A percentile compares a stretch with the other conserved stretches of the same genome.
These are phyloP conservation scores for Plasmodium vinckei DNA, from an alignment of 169 alveolate species.

Conservation along the genomic window DNA sequence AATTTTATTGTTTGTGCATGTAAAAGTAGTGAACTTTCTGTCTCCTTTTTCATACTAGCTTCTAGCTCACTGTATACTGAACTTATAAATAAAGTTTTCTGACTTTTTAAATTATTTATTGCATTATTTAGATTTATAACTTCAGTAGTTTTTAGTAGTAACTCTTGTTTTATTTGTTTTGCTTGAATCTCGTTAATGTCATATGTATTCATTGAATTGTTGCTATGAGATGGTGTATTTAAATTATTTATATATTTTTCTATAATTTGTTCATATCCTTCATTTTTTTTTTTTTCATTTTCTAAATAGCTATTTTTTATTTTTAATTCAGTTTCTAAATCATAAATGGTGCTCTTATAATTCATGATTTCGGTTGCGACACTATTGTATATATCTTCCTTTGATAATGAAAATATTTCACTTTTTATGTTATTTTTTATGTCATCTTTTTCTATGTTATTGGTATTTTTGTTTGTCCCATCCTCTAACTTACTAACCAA, in stretches of 20 bases:
- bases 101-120: slow-evolving; percentile 22
- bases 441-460: neutral
- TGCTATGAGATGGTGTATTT: neutral
- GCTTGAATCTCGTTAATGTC: slow-evolving; percentile 17
- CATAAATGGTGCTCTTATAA: slow-evolving; percentile 15
- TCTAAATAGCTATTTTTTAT: slow-evolving; percentile 8
- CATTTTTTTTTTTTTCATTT: slow-evolving; percentile 55
- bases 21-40: slow-evolving; percentile 19
- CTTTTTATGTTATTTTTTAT: neutral
- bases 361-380: slow-evolving; percentile 21
- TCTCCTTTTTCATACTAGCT: slow-evolving; percentile 31
- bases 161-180: slow-evolving; percentile 35
- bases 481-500: too few species aligned
- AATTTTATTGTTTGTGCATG: slow-evolving; percentile 42
- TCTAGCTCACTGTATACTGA: slow-evolving; percentile 24
- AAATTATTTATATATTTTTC: slow-evolving; percentile 5
- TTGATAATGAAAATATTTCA: neutral
- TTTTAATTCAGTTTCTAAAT: slow-evolving; percentile 16
- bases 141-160: slow-evolving; percentile 22
- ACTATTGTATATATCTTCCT: slow-evolving; percentile 9
- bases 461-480: too few species aligned
- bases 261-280: slow-evolving; percentile 23
- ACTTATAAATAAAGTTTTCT: slow-evolving; percentile 18
- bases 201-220: neutral
- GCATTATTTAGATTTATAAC: slow-evolving; percentile 26